Base-by-base conservation (phyloP, 768 basidiomycete genomes). In the Tylopilus vinaceipallidus region DNA sequence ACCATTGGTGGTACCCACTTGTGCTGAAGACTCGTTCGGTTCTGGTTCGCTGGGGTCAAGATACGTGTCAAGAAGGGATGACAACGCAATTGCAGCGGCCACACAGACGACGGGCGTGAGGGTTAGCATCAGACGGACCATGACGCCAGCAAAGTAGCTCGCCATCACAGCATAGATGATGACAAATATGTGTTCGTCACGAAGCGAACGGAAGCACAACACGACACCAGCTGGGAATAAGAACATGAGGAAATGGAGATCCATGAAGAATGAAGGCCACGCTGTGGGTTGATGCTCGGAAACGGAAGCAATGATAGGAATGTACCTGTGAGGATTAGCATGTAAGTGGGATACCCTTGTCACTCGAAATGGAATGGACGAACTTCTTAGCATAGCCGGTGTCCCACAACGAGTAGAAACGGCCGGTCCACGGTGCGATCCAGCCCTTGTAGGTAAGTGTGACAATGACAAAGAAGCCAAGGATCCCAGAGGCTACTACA, bases 211-310 rank as follows among this genome's bases (percentile, higher is more conserved):
- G 91, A 98, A 98, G 72, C 93, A 97, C 40, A 97, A 73, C 62
- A 90, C 75, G 32, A 98, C 92, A 56, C 97, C 97, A 16, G 93
- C 95, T 3, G 97, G 97, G 83, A 99, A 99, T 43, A 94, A 73
- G 82, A 94, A 98, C 56, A 98, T 88, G 65, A 99, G 85, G 80
- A 98, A 88, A 61, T 97, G 90, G 47, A 99, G 85, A 67, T 99
- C 97, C 88, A 98, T 98, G 77, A 95, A 98, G 80, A 98, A 98
- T 2, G 97, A 88, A 10, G 97, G 95, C 97, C 97, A 99, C 32
- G 97, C 97, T 6, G 97, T 98, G 16, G 97, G 97, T 67, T 99
- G 97, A 73, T 99, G 97, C 73, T 98, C 97, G 17, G 94, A 97
- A 32, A 99, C 97, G 16, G 95, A 98, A 10, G 97, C 97, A 59